Evolutionary conservation across 2,329 filamentous ascomycete species (phyloP).

Genomic region (Ustulina deusta): DNA sequence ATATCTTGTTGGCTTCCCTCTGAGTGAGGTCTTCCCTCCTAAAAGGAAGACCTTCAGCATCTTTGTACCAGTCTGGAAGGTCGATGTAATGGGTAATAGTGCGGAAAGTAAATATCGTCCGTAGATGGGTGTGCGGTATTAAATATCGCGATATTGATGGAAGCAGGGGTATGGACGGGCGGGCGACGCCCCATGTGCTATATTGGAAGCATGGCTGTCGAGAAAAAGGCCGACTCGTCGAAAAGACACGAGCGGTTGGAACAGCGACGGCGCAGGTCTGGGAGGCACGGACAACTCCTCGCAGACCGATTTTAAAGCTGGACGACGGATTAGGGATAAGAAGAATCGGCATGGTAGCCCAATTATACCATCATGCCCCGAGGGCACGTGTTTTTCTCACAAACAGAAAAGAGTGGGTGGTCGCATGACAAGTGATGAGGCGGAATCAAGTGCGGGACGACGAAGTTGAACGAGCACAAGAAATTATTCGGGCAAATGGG

Average conservation of each 20-base stretch:
- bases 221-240: constrained; percentile 33
- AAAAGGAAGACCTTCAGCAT: constrained; percentile 67
- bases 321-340: constrained; percentile 44
- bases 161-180: constrained; percentile 26
- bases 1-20: constrained; percentile 61
- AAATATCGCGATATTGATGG: constrained; percentile 30
- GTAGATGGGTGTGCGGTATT: constrained; percentile 43
- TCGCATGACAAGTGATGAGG: constrained; percentile 22
- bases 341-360: constrained; percentile 49
- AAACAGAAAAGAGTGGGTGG: constrained; percentile 16
- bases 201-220: constrained; percentile 42
- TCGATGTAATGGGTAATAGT: constrained; percentile 67
- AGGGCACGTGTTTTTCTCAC: constrained; percentile 24
- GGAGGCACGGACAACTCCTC: constrained; percentile 45
- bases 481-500: constrained; percentile 27
- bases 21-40: constrained; percentile 61
- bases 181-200: constrained; percentile 35
- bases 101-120: constrained; percentile 49
- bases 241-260: constrained; percentile 41
- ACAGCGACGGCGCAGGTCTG: constrained; percentile 38
- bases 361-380: constrained; percentile 47
- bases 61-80: constrained; percentile 68
- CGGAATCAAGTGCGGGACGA: background rate
- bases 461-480: background rate
- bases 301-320: constrained; percentile 50